Evolutionary conservation across 768 basidiomycete species (phyloP).

Genomic region (Gautieria morchelliformis): DNA sequence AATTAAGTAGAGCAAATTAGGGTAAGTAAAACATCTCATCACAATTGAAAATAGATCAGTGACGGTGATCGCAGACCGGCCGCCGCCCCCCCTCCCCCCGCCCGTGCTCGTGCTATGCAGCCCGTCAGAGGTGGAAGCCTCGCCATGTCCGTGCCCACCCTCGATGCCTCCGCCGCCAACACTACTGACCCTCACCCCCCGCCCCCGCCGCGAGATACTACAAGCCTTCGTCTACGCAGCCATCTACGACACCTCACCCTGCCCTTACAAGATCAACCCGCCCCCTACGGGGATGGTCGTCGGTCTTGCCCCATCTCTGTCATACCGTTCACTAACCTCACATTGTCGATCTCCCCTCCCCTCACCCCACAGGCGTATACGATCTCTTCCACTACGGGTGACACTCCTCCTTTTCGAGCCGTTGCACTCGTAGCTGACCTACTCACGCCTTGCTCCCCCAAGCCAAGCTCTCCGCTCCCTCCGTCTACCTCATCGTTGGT

Average conservation of each 20-base stretch:
- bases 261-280: constrained; percentile 76
- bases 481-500: constrained; percentile 84
- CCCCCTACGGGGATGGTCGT: no score
- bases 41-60: no score
- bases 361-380: constrained; percentile 59
- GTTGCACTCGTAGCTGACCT: neutral
- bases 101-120: constrained; percentile 17
- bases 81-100: no score
- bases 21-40: no score
- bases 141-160: constrained; percentile 19
- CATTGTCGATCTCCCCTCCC: neutral
- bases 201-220: constrained; percentile 72
- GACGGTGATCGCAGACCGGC: no score
- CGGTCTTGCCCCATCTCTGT: constrained; percentile 7
- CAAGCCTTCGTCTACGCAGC: constrained; percentile 66
- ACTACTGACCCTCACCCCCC: constrained; percentile 59
- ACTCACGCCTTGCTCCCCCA: constrained; percentile 43
- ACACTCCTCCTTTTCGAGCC: constrained; percentile 16
- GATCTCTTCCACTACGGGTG: constrained; percentile 97
- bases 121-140: neutral
- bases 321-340: no score
- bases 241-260: constrained; percentile 56
- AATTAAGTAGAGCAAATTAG: no score
- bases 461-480: constrained; percentile 87
- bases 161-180: constrained; percentile 40